phyloP scores from a whole-genome alignment of 2,329 filamentous ascomycete species.

The Penicillium sp. region DNA sequence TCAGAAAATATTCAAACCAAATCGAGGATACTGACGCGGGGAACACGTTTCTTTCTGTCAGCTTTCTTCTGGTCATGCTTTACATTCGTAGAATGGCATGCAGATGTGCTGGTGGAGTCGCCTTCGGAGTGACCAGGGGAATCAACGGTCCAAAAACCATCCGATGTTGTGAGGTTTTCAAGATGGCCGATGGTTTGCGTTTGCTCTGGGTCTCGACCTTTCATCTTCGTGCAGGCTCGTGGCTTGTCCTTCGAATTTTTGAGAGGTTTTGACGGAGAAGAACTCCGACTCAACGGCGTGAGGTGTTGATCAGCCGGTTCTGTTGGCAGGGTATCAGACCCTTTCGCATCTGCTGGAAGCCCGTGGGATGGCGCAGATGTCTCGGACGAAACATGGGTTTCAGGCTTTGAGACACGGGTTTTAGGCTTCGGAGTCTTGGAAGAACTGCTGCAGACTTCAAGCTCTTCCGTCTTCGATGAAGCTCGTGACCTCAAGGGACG shows the following conservation, averaged over 20 bases:
- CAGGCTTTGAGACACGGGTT: not conserved
- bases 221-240: not conserved
- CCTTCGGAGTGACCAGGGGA: conserved; percentile 9
- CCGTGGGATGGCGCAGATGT: not conserved
- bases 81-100: conserved; percentile 4
- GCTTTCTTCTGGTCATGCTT: conserved; percentile 1
- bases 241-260: not conserved
- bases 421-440: not conserved
- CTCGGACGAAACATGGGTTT: not conserved
- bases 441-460: not conserved
- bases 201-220: not conserved
- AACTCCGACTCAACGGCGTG: not conserved
- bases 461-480: not conserved
- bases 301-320: not conserved
- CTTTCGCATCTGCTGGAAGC: not conserved
- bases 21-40: conserved; percentile 35
- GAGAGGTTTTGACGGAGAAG: not conserved
- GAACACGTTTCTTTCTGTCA: conserved; percentile 27
- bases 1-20: conserved; percentile 17
- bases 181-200: conserved; percentile 8
- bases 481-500: not conserved
- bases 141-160: conserved; percentile 26
- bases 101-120: conserved; percentile 2
- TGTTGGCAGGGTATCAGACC: not conserved
- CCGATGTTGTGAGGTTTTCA: conserved; percentile 18